Base-by-base conservation (phyloP, 805 yeast genomes). In the Phaffomyces thermotolerans region DNA sequence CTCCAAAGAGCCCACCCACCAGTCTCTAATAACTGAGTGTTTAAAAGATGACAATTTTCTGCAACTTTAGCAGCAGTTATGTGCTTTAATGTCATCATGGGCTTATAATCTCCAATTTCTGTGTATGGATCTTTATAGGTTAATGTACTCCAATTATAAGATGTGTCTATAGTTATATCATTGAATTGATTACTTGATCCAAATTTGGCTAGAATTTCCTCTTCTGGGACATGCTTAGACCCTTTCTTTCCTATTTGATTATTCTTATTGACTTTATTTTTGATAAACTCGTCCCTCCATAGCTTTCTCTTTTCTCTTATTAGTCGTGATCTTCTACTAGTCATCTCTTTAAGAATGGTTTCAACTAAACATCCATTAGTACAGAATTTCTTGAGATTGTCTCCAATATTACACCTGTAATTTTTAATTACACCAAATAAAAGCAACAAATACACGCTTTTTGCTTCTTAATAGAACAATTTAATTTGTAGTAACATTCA, bases 1-100 rank as follows among this genome's bases (percentile, higher is more conserved):
- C 37, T 29, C 71, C 71, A 65, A 7, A 56, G 39, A 29, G 36
- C 37, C 60, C 52, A 65, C 39, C 23, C 52, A 8, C 43, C 51
- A 9, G 50, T 39, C 13, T 41, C 41, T 6, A 67, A 40, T 36
- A 63, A 61, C 2, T 43, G 27, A 1, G 15, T 18, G 0, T 49
- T 58, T 20, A 67, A 33, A 6, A 39, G 42, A 1, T 49, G 37
- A 3, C 60, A 47, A 24, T 52, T 40, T 15, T 48, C 51, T 0
- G 68, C 67, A 8, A 66, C 43, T 29, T 48, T 48, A 38, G 47
- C 39, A 4, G 65, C 52, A 36, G 63, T 51, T 0, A 53, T 30
- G 7, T 45, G 42, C 41, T 56, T 60, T 40, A 66, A 47, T 1
- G 65, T 47, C 24, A 29, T 30, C 6, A 51, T 17, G 17, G 8